Evolutionary conservation across 192 early-diverging fungal genomes (phyloP), one percentile per base, ranked within the genome.

Genomic region (Spizellomyces punctatus): DNA sequence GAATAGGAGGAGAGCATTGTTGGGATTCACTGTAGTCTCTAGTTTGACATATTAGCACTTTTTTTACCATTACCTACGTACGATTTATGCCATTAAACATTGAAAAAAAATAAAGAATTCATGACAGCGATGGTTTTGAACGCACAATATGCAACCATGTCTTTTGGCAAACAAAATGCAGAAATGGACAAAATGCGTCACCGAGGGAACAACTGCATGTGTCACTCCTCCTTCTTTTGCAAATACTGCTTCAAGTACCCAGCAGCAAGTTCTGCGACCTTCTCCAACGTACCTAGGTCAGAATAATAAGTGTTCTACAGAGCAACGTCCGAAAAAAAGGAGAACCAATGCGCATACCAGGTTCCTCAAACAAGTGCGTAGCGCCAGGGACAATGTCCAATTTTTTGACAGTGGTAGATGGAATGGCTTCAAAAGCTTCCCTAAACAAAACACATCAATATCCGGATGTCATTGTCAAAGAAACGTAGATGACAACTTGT

Each of bases 321-420:
- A 14, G 16, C 14, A n/a, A n/a, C 6, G n/a, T 65, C 14, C 46
- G 1, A n/a, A 16, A n/a, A 46, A 6, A 46, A 41, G 5, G 14
- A 9, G 5, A 50, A 48, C 5, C 46, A 17, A 6, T 16, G 16
- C 42, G 5, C 43, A n/a, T 49, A 65, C 64, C 64, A 22, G 16
- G 16, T 46, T 65, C 64, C 45, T 65, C 64, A 65, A 65, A 65
- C 44, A 65, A 47, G 47, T 65, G 64, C 43, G 64, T 65, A 16
- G 64, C 64, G 16, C 64, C 64, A 16, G 16, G 16, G 17, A 65
- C 64, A 14, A 65, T 46, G 7, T 49, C 45, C 14, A 61, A 2
- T 41, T 61, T 27, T 27, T 61, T 61, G 19, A 10, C 21, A 16
- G 17, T 61, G 12, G 59, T 41, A 22, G 19, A 19, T 27, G 17